phyloP scores from a whole-genome alignment of 169 alveolate species.

The Besnoitia besnoiti region DNA sequence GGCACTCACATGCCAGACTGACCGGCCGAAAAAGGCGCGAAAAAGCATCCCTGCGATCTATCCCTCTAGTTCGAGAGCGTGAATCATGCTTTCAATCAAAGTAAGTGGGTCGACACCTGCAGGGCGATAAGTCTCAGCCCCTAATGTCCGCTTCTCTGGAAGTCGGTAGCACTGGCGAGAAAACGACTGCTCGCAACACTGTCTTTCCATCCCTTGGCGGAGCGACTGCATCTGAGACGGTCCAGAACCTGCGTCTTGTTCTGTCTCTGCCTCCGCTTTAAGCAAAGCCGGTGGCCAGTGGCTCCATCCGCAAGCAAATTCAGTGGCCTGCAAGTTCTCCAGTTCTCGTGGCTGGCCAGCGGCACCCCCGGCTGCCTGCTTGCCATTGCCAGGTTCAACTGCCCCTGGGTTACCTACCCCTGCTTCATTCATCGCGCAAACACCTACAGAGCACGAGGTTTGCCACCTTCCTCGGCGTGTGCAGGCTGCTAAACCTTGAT shows the following conservation, averaged over 20 bases:
- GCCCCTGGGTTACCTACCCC: too few species aligned
- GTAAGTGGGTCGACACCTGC: not conserved
- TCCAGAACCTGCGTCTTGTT: not conserved
- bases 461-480: not conserved
- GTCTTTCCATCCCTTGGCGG: not conserved
- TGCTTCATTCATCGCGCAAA: not conserved
- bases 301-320: not conserved
- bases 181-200: not conserved
- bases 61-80: not conserved
- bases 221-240: not conserved
- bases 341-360: not conserved
- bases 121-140: not conserved
- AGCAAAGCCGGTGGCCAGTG: not conserved
- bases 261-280: not conserved
- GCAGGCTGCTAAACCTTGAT: too few species aligned
- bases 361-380: not conserved
- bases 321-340: not conserved
- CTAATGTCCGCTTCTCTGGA: not conserved
- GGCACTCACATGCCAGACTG: too few species aligned
- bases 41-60: not conserved
- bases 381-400: not conserved
- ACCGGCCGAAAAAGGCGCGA: too few species aligned
- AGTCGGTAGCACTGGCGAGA: not conserved
- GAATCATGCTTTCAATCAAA: not conserved
- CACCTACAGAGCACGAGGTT: not conserved